Percentiles rank a stretch among this genome's conserved stretches.
Evolutionary conservation across 352 stramenopile species (phyloP).

Genomic region (Globisporangium alternatum): DNA sequence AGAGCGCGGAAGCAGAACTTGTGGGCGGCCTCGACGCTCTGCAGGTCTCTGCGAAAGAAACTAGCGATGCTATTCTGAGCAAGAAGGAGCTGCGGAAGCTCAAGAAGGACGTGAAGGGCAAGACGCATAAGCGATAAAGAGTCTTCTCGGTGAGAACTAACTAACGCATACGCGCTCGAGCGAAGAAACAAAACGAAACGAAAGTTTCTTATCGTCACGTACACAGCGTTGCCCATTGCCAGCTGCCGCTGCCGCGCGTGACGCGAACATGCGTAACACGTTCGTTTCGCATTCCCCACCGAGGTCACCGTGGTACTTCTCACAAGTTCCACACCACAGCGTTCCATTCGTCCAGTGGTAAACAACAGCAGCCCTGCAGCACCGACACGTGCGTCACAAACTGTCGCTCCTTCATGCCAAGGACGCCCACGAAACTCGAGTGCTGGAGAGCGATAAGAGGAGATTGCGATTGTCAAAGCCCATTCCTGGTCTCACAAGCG

Average conservation of each 20-base stretch:
- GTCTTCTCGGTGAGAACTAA: background rate
- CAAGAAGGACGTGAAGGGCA: constrained; percentile 18
- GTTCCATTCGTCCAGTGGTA: background rate
- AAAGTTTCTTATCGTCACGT: background rate
- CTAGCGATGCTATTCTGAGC: constrained; percentile 21
- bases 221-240: background rate
- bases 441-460: no score
- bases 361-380: no score
- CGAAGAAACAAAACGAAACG: background rate
- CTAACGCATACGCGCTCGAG: background rate
- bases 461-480: no score
- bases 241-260: background rate
- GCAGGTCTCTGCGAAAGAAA: constrained; percentile 5
- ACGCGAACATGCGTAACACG: background rate
- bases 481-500: no score
- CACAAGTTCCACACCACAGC: background rate
- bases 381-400: no score
- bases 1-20: background rate
- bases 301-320: background rate
- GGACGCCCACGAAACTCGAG: no score
- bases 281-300: background rate
- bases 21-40: constrained; percentile 4
- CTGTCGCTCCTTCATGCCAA: no score
- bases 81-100: constrained; percentile 49
- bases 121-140: constrained; percentile 1